Conservation (phyloP, 202 grass and related monocot species). For the Miscanthus sacchariflorus region DNA sequence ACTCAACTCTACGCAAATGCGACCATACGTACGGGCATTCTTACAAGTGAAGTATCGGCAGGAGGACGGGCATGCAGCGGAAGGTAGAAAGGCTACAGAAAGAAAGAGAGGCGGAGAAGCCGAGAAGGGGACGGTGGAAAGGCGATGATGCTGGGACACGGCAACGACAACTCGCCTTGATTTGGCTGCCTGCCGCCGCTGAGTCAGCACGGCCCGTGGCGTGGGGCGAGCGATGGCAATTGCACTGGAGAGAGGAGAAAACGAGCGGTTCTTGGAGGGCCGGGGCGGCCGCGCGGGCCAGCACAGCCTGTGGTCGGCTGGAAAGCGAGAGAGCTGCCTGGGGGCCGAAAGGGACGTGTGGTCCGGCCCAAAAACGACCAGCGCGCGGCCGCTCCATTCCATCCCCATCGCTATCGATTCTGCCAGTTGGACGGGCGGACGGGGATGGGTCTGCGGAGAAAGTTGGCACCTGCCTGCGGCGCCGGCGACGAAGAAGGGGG, state of each 20-base stretch:
- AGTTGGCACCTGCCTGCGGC: not conserved
- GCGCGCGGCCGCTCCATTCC: not conserved
- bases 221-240: not conserved
- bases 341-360: constrained; percentile 16
- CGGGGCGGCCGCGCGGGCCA: constrained; percentile 23
- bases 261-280: not conserved
- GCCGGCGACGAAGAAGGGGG: too few relatives aligned
- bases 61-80: too few relatives aligned
- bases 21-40: too few relatives aligned
- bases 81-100: too few relatives aligned
- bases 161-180: not conserved
- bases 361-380: constrained; percentile 31
- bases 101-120: too few relatives aligned
- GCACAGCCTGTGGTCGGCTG: constrained; percentile 42
- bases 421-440: not conserved
- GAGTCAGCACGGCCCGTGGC: not conserved
- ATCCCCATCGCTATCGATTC: not conserved
- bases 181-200: not conserved
- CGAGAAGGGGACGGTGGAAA: too few relatives aligned
- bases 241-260: too few relatives aligned
- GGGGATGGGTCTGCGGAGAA: not conserved
- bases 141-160: not conserved
- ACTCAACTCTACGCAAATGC: too few relatives aligned
- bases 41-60: too few relatives aligned
- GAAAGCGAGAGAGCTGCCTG: constrained; percentile 13